These are phyloP conservation scores for Pisolithus thermaeus DNA, from an alignment of 1,284 basidiomycete genomes.

Conservation along the genomic window DNA sequence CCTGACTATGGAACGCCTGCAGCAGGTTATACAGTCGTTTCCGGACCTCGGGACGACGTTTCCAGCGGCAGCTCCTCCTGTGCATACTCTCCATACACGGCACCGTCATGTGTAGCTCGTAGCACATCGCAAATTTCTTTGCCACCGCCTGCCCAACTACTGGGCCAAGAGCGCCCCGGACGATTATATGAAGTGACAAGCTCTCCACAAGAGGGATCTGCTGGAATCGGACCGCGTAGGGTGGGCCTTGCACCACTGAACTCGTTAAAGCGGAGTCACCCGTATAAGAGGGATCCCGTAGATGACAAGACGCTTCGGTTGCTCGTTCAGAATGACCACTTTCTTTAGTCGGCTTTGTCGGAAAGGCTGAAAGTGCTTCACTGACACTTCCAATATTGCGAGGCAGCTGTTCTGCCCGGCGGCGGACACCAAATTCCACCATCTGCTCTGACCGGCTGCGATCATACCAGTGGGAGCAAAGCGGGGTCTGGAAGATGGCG, in stretches of 20 bases:
- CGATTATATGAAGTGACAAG: constrained; percentile 26
- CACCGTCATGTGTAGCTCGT: constrained; percentile 6
- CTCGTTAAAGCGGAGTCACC: constrained; percentile 45
- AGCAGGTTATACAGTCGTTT: constrained; percentile 11
- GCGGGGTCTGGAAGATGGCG: constrained; percentile 10
- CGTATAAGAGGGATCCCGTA: constrained; percentile 54
- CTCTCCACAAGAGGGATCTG: constrained; percentile 18
- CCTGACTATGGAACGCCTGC: constrained; percentile 14
- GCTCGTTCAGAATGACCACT: constrained; percentile 30
- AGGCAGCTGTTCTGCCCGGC: too few relatives aligned
- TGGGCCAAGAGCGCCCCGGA: constrained; percentile 24
- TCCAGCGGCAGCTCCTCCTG: constrained; percentile 1
- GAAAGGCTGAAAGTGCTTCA: too few relatives aligned
- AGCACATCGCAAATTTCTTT: constrained; percentile 22
- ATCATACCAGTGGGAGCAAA: neutral
- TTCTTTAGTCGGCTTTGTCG: too few relatives aligned
- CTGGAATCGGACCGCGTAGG: constrained; percentile 28
- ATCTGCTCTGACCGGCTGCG: too few relatives aligned
- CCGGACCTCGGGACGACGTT: constrained; percentile 4
- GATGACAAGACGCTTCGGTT: constrained; percentile 57
- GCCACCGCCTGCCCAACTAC: constrained; percentile 27
- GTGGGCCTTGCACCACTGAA: constrained; percentile 51
- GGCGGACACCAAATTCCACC: too few relatives aligned
- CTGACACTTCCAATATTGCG: too few relatives aligned
- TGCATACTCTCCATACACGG: constrained; percentile 9